These are phyloP conservation scores for Solanum hybrid DNA, from an alignment of 305 asterid genomes.

Conservation along the genomic window DNA sequence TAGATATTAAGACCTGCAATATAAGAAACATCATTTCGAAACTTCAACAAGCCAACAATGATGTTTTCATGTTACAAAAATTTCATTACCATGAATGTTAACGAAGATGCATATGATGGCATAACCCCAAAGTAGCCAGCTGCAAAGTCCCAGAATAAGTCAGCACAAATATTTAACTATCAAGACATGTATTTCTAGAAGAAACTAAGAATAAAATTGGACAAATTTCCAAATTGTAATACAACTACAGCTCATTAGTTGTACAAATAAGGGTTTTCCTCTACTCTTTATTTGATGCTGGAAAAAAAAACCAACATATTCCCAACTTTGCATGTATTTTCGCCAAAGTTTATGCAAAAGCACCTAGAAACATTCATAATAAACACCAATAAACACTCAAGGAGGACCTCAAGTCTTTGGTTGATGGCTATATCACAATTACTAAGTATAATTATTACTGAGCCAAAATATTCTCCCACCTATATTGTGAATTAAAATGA, in stretches of 20 bases:
- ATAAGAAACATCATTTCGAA: background rate
- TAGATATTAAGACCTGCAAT: slow-evolving; percentile 75
- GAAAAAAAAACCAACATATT: background rate
- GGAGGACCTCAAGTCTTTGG: background rate
- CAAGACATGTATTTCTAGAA: background rate
- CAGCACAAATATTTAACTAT: background rate
- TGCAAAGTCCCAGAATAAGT: slow-evolving; percentile 26
- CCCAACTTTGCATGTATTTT: background rate
- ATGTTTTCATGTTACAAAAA: background rate
- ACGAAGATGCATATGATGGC: slow-evolving; percentile 86
- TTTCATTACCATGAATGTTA: slow-evolving; percentile 61
- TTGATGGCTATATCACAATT: background rate
- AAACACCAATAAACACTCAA: background rate
- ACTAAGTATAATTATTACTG: background rate
- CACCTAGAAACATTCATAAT: background rate
- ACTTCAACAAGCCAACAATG: background rate
- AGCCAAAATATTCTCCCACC: background rate
- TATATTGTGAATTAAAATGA: background rate
- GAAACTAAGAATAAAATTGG: background rate
- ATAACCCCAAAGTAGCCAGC: slow-evolving; percentile 94
- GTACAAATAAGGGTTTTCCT: background rate
- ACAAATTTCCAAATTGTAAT: background rate
- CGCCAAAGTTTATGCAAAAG: background rate
- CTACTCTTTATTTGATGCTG: background rate
- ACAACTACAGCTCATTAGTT: background rate